Evolutionary conservation across 306 rosid genomes (phyloP).

Genomic region (Fragaria iinumae): DNA sequence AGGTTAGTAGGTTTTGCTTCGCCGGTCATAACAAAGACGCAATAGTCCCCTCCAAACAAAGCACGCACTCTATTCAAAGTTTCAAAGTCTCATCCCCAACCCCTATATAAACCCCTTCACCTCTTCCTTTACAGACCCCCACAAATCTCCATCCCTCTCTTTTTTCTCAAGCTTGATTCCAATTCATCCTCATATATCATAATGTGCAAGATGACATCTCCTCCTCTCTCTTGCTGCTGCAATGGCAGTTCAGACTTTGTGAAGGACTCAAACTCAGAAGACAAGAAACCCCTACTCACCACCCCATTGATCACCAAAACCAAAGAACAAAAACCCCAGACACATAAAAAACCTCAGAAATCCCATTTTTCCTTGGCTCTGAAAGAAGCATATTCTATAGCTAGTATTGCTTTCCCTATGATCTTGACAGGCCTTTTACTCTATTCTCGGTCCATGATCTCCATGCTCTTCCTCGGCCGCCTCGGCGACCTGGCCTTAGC

Average conservation of each 20-base stretch:
- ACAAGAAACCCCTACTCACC: background rate
- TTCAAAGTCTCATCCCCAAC: background rate
- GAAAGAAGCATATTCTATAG: slow-evolving; percentile 44
- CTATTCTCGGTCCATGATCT: slow-evolving; percentile 81
- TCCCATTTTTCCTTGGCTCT: slow-evolving; percentile 34
- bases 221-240: slow-evolving; percentile 2
- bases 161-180: background rate
- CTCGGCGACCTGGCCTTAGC: slow-evolving; percentile 80
- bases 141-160: slow-evolving; percentile 15
- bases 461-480: slow-evolving; percentile 86
- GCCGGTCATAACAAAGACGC: slow-evolving; percentile 20
- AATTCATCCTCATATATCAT: background rate
- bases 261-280: slow-evolving; percentile 2
- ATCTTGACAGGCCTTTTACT: slow-evolving; percentile 74
- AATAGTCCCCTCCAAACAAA: slow-evolving; percentile 17
- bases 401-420: slow-evolving; percentile 71
- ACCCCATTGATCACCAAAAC: slow-evolving; percentile 34
- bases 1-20: slow-evolving; percentile 2
- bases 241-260: slow-evolving; percentile 22
- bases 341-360: slow-evolving; percentile 14
- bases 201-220: slow-evolving; percentile 25
- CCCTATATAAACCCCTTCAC: slow-evolving; percentile 42
- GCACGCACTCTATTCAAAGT: slow-evolving; percentile 10
- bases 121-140: slow-evolving; percentile 7
- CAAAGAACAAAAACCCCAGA: background rate